Evolutionary conservation across 495 filamentous ascomycete genomes (phyloP).

Genomic region (Hyaloscypha finlandica): DNA sequence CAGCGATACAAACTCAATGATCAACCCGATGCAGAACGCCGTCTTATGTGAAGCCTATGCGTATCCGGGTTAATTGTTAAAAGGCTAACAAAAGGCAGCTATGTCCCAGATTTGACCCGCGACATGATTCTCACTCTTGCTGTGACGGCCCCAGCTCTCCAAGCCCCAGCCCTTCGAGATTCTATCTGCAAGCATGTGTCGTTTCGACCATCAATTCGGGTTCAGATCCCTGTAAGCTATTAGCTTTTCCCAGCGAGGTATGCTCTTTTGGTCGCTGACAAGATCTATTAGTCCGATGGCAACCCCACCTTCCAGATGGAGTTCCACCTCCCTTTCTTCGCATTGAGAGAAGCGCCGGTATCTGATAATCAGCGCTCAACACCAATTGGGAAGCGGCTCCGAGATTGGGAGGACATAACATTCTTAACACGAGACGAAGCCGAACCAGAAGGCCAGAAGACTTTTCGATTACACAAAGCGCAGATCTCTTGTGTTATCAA

Average conservation of each 20-base stretch:
- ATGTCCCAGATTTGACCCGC: neutral
- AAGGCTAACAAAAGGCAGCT: neutral
- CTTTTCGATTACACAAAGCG: neutral
- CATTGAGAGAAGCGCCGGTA: neutral
- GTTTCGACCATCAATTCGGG: neutral
- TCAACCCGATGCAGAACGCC: neutral
- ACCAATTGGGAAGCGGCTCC: neutral
- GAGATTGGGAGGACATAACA: neutral
- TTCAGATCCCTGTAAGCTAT: neutral
- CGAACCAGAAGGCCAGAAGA: neutral
- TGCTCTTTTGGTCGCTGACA: too few relatives aligned
- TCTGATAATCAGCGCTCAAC: neutral
- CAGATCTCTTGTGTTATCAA: constrained; percentile 1
- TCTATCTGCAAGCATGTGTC: neutral
- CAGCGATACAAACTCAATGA: neutral
- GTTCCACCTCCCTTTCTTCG: constrained; percentile 15
- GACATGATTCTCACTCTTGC: neutral
- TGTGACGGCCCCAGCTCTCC: neutral
- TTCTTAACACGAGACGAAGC: neutral
- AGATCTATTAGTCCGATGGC: neutral
- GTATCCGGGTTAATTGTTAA: too few relatives aligned
- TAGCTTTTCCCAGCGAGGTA: too few relatives aligned
- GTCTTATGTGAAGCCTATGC: neutral
- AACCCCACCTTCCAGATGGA: constrained; percentile 9
- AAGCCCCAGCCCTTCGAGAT: neutral